Percentiles rank a stretch among this genome's conserved stretches.
phyloP scores from a whole-genome alignment of 164 flowering plant genomes.

The Kalanchoe fedtschenkoi region DNA sequence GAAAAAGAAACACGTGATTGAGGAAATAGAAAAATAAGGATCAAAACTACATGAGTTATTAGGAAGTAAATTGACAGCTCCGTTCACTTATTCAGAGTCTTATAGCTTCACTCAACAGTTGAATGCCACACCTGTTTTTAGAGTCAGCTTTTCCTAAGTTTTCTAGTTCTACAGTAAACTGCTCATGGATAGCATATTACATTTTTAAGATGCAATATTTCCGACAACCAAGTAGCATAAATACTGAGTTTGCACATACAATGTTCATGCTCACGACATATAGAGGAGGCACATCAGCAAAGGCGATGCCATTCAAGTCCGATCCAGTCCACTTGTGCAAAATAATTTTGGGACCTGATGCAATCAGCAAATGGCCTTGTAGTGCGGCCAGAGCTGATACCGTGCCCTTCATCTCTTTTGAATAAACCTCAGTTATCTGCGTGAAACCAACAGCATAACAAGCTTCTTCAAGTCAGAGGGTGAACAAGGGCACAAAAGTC shows the following conservation, averaged over 20 bases:
- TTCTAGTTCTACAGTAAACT: not conserved
- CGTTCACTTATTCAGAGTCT: not conserved
- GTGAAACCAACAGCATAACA: not conserved
- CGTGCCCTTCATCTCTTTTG: constrained; percentile 94
- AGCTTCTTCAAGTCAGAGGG: not conserved
- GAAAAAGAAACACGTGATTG: not conserved
- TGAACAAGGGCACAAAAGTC: not conserved
- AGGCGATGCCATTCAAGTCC: constrained; percentile 87
- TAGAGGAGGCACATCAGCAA: constrained; percentile 87
- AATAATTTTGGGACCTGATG: constrained; percentile 95
- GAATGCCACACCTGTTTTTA: not conserved
- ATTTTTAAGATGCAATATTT: too few relatives aligned
- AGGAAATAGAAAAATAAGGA: not conserved
- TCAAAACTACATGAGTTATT: not conserved
- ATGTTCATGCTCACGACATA: constrained; percentile 95
- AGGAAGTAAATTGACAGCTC: too few relatives aligned
- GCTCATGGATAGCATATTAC: too few relatives aligned
- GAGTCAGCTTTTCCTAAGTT: not conserved
- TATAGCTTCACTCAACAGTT: not conserved
- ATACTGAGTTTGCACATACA: constrained; percentile 34
- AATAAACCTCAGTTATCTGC: constrained; percentile 85
- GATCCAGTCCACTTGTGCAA: constrained; percentile 92
- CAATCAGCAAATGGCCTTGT: constrained; percentile 87
- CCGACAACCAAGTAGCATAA: not conserved
- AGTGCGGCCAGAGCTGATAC: constrained; percentile 94